Evolutionary conservation across 2,329 filamentous ascomycete genomes (phyloP), one percentile per base, ranked within the genome.

Genomic region (Neocucurbitaria cava): DNA sequence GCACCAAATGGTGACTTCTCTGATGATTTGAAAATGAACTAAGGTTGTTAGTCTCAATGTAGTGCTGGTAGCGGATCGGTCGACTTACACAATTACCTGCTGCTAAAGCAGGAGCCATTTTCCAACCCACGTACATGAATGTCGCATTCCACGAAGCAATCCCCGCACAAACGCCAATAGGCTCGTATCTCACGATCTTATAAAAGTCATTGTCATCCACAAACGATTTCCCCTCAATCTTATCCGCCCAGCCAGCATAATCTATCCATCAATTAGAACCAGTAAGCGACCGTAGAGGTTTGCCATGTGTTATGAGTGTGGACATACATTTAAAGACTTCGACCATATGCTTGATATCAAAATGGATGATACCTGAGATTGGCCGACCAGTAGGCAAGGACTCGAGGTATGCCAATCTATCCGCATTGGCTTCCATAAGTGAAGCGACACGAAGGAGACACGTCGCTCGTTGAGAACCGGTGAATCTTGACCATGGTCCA

Each of bases 101-200:
- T 11, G 62, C 64, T 4, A 66, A 23, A 13, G 64, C 65, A 15
- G 64, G 62, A 3, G 87, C 89, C 5, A 92, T 80, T 67, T 92
- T 91, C 86, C 87, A 89, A 8, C 85, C 85, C 9, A 87, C 87
- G 58, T 56, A 46, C 84, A 91, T 90, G 26, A 92, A 79, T 1
- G 89, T 89, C 61, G 88, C 90, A 73, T 92, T 92, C 87, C 89
- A 92, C 18, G 89, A 88, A 54, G 90, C 89, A 60, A 92, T 91
- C 72, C 83, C 81, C 0, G 84, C 89, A 60, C 88, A 89, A 0
- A 93, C 89, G 20, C 90, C 90, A 31, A 92, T 77, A 1, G 89
- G 89, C 74, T 92, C 86, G 60, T 87, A 84, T 51, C 90, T 31
- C 15, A 54, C 50, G 13, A 54, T 58, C 6, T 77, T 0, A 88